Base-by-base conservation (phyloP, 306 rosid species). In the Trifolium repens region DNA sequence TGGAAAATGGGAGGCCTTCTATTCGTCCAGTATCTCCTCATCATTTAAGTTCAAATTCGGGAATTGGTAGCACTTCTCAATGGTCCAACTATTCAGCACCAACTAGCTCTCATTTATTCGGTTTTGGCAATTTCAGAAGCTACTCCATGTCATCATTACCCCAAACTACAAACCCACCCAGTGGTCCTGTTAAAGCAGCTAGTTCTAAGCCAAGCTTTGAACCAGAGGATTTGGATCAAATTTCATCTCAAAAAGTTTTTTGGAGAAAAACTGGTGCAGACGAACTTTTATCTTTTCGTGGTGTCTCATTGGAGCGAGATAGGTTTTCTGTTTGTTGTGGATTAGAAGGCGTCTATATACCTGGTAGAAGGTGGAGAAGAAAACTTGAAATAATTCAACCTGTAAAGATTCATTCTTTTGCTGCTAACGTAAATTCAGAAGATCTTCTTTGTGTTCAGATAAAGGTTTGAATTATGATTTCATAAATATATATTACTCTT, bases 101-200 rank as follows among this genome's bases (percentile, higher is more conserved):
- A 75, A 79, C 94, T 58, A 76, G 96, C 69, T 88, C 96, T 78
- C 97, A 84, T 68, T 80, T 93, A 47, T 83, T 89, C 72, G 84
- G 92, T 47, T 79, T 91, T 70, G 83, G 89, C 61, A 82, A 91
- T 87, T 87, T 87, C 74, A 90, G 99, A 88, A 90, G 99, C 84
- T 90, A 94, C 83, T 94, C 99, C 84, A 94, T 94, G 99, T 94
- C 99, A 74, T 74, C 99, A 9, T 44, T 94, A 54, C 97, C 97
- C 49, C 97, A 90, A 86, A 80, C 69, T 79, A 81, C 83, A 13
- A 65, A 39, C 24, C 72, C 86, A 74, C 88, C 93, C 9, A 8
- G 79, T 72, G 85, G 78, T 85, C 82, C 96, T 53, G 65, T 81
- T 42, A 94, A 91, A 85, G 86, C 89, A 69, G 79, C 86, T 59